Evolutionary conservation across 108 stramenopile species (phyloP).

Genomic region (Conticribra guillardii): DNA sequence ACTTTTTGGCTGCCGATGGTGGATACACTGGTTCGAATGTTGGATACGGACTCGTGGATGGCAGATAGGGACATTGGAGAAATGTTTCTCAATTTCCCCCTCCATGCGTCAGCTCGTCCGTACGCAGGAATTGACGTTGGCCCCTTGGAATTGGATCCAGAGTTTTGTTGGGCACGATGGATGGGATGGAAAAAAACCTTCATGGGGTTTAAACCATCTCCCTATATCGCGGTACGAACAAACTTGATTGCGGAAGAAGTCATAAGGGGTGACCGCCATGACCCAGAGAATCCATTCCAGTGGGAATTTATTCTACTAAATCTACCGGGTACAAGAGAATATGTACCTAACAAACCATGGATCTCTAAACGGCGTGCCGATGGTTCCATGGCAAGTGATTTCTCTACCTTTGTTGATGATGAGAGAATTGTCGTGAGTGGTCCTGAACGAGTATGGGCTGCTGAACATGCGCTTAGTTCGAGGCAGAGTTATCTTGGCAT

Average conservation of each 20-base stretch:
- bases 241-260: constrained; percentile 35
- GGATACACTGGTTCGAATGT: constrained; percentile 11
- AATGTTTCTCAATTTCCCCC: constrained; percentile 51
- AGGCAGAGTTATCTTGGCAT: constrained; percentile 43
- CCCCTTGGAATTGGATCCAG: constrained; percentile 15
- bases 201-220: constrained; percentile 55
- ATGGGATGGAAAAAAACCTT: constrained; percentile 32
- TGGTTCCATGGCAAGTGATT: constrained; percentile 44
- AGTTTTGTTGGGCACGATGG: constrained; percentile 8
- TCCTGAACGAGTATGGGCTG: neutral
- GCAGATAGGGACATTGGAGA: constrained; percentile 51
- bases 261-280: constrained; percentile 30
- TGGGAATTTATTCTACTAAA: constrained; percentile 45
- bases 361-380: constrained; percentile 33
- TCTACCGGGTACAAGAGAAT: constrained; percentile 44
- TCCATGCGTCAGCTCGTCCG: constrained; percentile 23
- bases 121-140: constrained; percentile 53
- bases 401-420: constrained; percentile 54
- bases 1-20: constrained; percentile 52
- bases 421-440: constrained; percentile 19
- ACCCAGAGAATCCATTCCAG: constrained; percentile 37
- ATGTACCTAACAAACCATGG: constrained; percentile 44
- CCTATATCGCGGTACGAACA: constrained; percentile 28
- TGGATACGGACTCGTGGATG: constrained; percentile 16
- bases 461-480: constrained; percentile 1